These are phyloP conservation scores for Colletotrichum musae DNA, from an alignment of 2,329 filamentous ascomycete genomes.

Conservation along the genomic window DNA sequence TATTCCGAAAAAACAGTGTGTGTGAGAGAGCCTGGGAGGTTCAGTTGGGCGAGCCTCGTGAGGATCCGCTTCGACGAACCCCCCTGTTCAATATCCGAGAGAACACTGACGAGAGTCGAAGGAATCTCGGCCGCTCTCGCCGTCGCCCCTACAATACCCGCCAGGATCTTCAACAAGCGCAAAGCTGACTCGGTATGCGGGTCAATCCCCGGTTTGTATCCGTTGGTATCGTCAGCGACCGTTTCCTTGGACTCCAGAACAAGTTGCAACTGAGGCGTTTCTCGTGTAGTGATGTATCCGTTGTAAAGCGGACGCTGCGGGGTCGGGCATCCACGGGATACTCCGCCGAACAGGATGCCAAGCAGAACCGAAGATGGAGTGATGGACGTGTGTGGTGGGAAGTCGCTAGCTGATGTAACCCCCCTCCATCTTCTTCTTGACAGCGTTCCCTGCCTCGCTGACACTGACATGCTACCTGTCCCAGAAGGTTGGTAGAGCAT, in stretches of 20 bases:
- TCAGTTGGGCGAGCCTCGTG: conserved; percentile 13
- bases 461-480: conserved; percentile 15
- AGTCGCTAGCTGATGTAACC: conserved; percentile 27
- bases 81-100: conserved; percentile 27
- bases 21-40: conserved; percentile 7
- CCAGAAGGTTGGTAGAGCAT: conserved; percentile 32
- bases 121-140: conserved; percentile 21
- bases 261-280: neutral
- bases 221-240: neutral
- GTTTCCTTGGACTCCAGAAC: neutral
- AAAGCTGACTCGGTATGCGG: neutral
- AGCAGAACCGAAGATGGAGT: neutral
- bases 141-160: conserved; percentile 8
- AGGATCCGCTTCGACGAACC: conserved; percentile 7
- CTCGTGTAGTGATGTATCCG: neutral
- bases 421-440: conserved; percentile 13
- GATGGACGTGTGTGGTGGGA: neutral
- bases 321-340: neutral
- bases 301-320: neutral
- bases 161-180: conserved; percentile 4
- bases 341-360: neutral
- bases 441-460: conserved; percentile 16
- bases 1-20: conserved; percentile 8
- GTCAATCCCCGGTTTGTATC: conserved; percentile 2
- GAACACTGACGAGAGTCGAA: conserved; percentile 1